Evolutionary conservation across 192 early-diverging fungal genomes (phyloP).

Genomic region (Phlyctochytrium bullatum): DNA sequence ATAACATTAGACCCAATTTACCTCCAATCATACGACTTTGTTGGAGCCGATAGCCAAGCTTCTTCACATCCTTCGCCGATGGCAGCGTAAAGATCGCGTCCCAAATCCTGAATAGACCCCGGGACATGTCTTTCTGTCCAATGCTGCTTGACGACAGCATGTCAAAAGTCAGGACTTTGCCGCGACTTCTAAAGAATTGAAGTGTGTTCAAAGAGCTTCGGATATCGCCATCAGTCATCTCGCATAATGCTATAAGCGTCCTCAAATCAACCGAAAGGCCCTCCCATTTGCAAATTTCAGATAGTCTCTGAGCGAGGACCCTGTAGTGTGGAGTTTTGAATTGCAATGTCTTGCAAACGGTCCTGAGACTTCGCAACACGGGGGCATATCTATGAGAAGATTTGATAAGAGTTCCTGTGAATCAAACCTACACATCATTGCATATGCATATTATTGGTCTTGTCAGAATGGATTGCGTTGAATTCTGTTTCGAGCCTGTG

Average conservation of each 20-base stretch:
- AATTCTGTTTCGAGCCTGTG: too few species aligned
- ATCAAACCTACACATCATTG: conserved; percentile 85
- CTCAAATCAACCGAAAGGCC: conserved; percentile 70
- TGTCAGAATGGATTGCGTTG: too few species aligned
- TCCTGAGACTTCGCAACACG: conserved; percentile 78
- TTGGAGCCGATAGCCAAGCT: conserved; percentile 7
- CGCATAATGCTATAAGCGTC: conserved; percentile 70
- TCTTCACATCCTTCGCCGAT: conserved; percentile 21
- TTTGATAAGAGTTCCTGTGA: background rate
- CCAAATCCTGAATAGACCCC: conserved; percentile 79
- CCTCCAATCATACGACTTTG: conserved; percentile 2
- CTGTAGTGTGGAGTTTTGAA: conserved; percentile 64
- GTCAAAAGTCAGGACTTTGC: conserved; percentile 28
- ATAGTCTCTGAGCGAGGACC: conserved; percentile 69
- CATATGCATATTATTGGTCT: conserved; percentile 98
- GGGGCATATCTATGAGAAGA: conserved; percentile 68
- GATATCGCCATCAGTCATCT: conserved; percentile 82
- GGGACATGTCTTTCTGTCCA: conserved; percentile 78
- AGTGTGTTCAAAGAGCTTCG: conserved; percentile 84
- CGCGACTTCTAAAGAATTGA: conserved; percentile 53
- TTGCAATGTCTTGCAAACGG: conserved; percentile 69
- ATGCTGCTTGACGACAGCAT: conserved; percentile 34
- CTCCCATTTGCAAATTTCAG: conserved; percentile 77
- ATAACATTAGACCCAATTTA: background rate
- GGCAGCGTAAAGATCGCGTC: conserved; percentile 68